A percentile compares a stretch with the other conserved stretches of the same genome.
phyloP scores from a whole-genome alignment of 78 protist species.

The Bodo saltans region DNA sequence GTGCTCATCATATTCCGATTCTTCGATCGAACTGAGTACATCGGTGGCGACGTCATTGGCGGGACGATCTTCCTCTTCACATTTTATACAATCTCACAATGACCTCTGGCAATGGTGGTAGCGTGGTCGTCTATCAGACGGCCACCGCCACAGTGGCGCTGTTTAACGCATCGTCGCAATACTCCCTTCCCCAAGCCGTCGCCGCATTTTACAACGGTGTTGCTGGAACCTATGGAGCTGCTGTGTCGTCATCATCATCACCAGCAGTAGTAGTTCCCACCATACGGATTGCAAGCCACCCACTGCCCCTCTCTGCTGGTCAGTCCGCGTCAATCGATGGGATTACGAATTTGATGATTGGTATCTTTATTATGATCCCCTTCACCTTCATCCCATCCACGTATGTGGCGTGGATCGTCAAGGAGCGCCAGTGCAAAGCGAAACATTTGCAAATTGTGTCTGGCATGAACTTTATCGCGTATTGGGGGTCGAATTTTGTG shows the following conservation, averaged over 20 bases:
- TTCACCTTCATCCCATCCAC: conserved; percentile 23
- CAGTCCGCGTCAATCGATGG: background rate
- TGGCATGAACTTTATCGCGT: background rate
- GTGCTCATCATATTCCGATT: background rate
- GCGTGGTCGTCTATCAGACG: too few relatives aligned
- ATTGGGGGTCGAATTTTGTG: conserved; percentile 12
- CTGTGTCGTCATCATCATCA: background rate
- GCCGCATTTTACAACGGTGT: background rate
- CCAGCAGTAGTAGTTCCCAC: background rate
- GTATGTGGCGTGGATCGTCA: background rate
- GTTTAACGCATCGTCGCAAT: too few relatives aligned
- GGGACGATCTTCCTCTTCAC: conserved; percentile 23
- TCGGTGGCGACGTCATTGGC: background rate
- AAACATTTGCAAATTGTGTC: conserved; percentile 25
- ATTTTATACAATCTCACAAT: conserved; percentile 4
- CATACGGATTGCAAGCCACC: background rate
- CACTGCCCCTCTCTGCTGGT: background rate
- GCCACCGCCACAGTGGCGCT: too few relatives aligned
- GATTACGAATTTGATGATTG: background rate
- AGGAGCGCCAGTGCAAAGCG: background rate
- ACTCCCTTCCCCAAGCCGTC: too few relatives aligned
- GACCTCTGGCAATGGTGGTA: too few relatives aligned
- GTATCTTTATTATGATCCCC: conserved; percentile 24
- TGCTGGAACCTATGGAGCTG: background rate
- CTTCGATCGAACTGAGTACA: background rate